phyloP scores from a whole-genome alignment of 1,284 basidiomycete genomes.

The Neotropicomus parvogracilis region DNA sequence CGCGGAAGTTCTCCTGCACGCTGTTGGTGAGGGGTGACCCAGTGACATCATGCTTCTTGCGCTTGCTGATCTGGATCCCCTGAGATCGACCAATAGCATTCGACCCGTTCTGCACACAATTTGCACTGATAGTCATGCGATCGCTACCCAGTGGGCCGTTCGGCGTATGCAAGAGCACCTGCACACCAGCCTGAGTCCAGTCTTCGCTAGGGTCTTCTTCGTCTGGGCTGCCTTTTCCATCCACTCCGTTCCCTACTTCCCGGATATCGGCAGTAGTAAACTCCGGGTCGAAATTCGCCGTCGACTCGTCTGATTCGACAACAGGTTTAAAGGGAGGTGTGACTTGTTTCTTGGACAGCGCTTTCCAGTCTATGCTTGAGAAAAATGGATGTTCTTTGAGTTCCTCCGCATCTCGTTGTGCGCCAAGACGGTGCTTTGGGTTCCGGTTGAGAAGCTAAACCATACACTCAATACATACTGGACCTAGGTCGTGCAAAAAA shows the following conservation, averaged over 20 bases:
- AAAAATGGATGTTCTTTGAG: conserved; percentile 98
- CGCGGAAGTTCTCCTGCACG: conserved; percentile 92
- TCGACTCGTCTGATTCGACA: conserved; percentile 97
- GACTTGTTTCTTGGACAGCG: conserved; percentile 84
- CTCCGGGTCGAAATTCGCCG: conserved; percentile 97
- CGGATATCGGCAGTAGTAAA: conserved; percentile 88
- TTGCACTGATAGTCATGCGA: conserved; percentile 21
- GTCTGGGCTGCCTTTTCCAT: conserved; percentile 49
- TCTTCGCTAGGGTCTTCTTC: conserved; percentile 74
- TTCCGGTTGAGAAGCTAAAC: conserved; percentile 92
- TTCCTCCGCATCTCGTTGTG: conserved; percentile 87
- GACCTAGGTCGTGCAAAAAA: conserved; percentile 9
- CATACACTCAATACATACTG: conserved; percentile 16
- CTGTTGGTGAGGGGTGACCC: conserved; percentile 78
- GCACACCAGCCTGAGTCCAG: conserved; percentile 48
- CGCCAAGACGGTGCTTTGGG: conserved; percentile 93
- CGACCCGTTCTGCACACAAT: conserved; percentile 12
- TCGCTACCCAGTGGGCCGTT: conserved; percentile 75
- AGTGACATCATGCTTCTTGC: conserved; percentile 45
- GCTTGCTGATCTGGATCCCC: conserved; percentile 55
- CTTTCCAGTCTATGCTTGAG: conserved; percentile 85
- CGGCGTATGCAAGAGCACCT: conserved; percentile 51
- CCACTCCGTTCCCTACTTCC: conserved; percentile 61
- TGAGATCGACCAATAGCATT: conserved; percentile 29
- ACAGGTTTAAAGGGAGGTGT: conserved; percentile 97